Conservation (phyloP, 805 yeast species). For the Maudiozyma bulderi region DNA sequence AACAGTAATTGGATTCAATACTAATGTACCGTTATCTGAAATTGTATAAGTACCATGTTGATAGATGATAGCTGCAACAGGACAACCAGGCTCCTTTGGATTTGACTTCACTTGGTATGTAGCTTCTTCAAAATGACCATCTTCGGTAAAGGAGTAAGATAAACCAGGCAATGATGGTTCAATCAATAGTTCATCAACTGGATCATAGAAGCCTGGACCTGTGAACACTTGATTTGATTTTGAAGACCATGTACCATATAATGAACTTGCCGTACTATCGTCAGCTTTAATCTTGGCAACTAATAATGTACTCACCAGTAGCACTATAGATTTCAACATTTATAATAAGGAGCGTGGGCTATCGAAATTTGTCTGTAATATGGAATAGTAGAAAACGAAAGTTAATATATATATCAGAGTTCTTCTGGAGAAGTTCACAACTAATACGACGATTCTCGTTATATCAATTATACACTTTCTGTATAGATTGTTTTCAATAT, state of each 20-base stretch:
- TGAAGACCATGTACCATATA: constrained; percentile 84
- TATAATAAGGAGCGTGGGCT: background rate
- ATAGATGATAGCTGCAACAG: constrained; percentile 69
- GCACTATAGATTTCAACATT: background rate
- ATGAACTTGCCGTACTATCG: background rate
- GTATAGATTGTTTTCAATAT: no score
- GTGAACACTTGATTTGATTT: constrained; percentile 92
- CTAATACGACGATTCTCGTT: no score
- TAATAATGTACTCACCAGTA: background rate
- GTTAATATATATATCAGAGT: background rate
- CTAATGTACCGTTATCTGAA: constrained; percentile 54
- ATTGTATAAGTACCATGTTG: constrained; percentile 82
- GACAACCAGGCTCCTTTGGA: constrained; percentile 68
- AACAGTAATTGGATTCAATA: constrained; percentile 62
- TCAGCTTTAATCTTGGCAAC: background rate
- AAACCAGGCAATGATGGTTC: constrained; percentile 96
- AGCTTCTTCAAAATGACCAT: constrained; percentile 89
- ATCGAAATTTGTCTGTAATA: background rate
- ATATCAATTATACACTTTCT: no score
- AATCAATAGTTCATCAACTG: constrained; percentile 84
- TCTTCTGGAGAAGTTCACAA: no score
- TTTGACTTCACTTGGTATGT: constrained; percentile 67
- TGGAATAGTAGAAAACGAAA: background rate
- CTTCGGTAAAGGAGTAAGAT: constrained; percentile 84
- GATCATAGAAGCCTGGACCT: constrained; percentile 94